Evolutionary conservation across 2,329 filamentous ascomycete genomes (phyloP).

Genomic region (Coniella vitis): DNA sequence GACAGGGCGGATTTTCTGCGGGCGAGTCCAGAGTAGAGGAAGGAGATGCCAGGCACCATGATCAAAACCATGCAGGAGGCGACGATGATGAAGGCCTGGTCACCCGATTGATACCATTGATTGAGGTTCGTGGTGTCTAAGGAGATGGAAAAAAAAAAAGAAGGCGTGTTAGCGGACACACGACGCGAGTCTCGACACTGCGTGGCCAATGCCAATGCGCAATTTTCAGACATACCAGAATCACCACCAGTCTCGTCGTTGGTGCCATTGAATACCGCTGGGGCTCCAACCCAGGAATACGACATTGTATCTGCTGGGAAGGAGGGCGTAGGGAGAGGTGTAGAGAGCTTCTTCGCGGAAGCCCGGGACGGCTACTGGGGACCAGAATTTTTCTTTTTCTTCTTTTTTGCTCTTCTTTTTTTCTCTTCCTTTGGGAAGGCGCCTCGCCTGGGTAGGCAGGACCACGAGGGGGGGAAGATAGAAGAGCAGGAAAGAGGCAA

Average conservation of each 20-base stretch:
- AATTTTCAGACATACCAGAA: constrained; percentile 57
- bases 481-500: not conserved
- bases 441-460: not conserved
- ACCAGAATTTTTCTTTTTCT: not conserved
- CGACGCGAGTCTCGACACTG: constrained; percentile 1
- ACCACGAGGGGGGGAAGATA: not conserved
- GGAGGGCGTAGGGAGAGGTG: not conserved
- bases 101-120: constrained; percentile 88
- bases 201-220: constrained; percentile 10
- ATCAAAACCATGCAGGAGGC: constrained; percentile 87
- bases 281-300: constrained; percentile 53
- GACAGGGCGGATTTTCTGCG: constrained; percentile 94
- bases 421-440: too few species aligned
- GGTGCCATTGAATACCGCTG: constrained; percentile 57
- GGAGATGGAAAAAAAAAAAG: constrained; percentile 1
- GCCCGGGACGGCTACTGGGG: not conserved
- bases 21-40: constrained; percentile 96
- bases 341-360: not conserved
- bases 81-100: constrained; percentile 90
- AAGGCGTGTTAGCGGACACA: constrained; percentile 10
- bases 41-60: constrained; percentile 95
- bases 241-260: constrained; percentile 63
- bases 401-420: too few species aligned
- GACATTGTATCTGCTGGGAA: constrained; percentile 39
- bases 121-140: constrained; percentile 80